phyloP scores from a whole-genome alignment of 768 basidiomycete genomes.

The Suillus discolor region DNA sequence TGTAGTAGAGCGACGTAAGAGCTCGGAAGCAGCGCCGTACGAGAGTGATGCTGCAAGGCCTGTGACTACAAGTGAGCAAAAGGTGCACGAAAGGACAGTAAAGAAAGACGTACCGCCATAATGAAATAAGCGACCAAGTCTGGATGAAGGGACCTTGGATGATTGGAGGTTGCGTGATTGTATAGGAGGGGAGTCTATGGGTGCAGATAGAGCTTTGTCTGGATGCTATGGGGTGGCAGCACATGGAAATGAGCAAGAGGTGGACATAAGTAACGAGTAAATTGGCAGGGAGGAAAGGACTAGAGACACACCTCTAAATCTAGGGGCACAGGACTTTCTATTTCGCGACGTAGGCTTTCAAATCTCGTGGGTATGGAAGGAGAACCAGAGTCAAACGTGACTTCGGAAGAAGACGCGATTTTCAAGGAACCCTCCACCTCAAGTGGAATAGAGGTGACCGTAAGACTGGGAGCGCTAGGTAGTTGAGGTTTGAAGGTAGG shows the following conservation, averaged over 20 bases:
- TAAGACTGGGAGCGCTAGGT: background rate
- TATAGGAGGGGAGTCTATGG: slow-evolving; percentile 45
- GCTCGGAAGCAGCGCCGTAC: slow-evolving; percentile 87
- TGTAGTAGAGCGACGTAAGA: slow-evolving; percentile 67
- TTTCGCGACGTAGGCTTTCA: background rate
- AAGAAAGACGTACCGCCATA: slow-evolving; percentile 74
- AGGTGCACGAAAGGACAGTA: background rate
- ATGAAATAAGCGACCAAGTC: slow-evolving; percentile 87
- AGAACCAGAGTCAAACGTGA: background rate
- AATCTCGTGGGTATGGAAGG: background rate
- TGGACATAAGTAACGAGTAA: background rate
- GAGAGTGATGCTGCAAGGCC: slow-evolving; percentile 90
- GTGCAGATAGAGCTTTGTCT: background rate
- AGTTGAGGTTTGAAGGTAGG: background rate
- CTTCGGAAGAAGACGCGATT: background rate
- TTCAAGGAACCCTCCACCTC: background rate
- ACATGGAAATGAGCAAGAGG: background rate
- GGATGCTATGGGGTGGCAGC: background rate
- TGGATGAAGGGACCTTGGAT: slow-evolving; percentile 89
- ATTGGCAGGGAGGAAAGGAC: background rate
- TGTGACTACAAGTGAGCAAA: slow-evolving; percentile 31
- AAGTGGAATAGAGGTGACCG: background rate
- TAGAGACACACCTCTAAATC: background rate
- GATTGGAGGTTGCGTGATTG: slow-evolving; percentile 58
- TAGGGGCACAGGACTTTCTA: background rate